These are phyloP conservation scores for Tricladium varicosporioides DNA, from an alignment of 2,329 filamentous ascomycete genomes.

Conservation along the genomic window DNA sequence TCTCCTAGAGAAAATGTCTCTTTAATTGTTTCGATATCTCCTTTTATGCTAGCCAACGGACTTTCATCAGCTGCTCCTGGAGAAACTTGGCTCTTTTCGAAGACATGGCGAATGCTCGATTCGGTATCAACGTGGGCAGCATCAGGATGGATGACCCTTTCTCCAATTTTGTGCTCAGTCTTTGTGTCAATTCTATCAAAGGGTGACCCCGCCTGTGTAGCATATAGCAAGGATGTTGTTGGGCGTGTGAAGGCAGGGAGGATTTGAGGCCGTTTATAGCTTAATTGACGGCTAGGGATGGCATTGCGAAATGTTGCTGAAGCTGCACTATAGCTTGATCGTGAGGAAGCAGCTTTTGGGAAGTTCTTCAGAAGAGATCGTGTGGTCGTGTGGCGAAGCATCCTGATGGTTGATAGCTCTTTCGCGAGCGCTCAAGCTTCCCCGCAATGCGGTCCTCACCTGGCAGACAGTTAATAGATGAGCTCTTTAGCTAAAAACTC, in stretches of 20 bases:
- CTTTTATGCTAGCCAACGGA: conserved; percentile 50
- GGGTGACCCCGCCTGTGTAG: conserved; percentile 31
- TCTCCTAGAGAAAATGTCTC: conserved; percentile 64
- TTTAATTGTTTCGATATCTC: conserved; percentile 62
- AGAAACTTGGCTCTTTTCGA: conserved; percentile 38
- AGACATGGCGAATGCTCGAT: conserved; percentile 53
- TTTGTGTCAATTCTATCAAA: conserved; percentile 50
- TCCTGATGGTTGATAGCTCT: conserved; percentile 21
- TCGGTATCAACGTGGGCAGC: conserved; percentile 59
- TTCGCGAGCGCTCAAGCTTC: conserved; percentile 18
- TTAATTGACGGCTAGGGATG: conserved; percentile 20
- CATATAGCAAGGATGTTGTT: conserved; percentile 48
- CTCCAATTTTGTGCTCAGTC: conserved; percentile 51
- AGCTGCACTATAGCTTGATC: conserved; percentile 28
- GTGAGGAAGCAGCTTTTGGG: conserved; percentile 23
- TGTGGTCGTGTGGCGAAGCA: conserved; percentile 32
- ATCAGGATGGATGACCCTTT: conserved; percentile 55
- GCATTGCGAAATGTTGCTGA: conserved; percentile 22
- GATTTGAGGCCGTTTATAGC: conserved; percentile 25
- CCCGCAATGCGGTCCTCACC: conserved; percentile 21
- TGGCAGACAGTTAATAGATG: conserved; percentile 16
- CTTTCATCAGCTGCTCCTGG: conserved; percentile 41
- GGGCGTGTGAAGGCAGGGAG: conserved; percentile 28
- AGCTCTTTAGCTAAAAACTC: conserved; percentile 4
- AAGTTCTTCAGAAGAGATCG: conserved; percentile 31